Percentiles rank a stretch among this genome's conserved stretches.
Evolutionary conservation across 352 stramenopile species (phyloP).

Genomic region (Phytophthora hibernalis): DNA sequence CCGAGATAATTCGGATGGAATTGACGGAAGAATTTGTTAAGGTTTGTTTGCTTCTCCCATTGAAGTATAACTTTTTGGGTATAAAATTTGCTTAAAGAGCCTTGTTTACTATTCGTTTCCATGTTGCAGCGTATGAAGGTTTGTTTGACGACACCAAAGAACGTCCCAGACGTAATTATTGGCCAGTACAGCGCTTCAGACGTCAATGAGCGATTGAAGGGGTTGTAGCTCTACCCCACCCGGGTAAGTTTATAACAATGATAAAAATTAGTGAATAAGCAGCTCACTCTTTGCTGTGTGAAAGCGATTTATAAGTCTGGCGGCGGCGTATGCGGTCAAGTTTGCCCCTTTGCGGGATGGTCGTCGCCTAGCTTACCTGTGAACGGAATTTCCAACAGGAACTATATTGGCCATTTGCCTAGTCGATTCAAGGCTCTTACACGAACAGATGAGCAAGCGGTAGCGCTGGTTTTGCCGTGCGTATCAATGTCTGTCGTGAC

Average conservation of each 20-base stretch:
- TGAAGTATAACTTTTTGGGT: not conserved
- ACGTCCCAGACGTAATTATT: not conserved
- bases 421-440: not conserved
- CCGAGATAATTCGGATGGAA: not conserved
- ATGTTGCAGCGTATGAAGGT: not conserved
- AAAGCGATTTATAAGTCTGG: not conserved
- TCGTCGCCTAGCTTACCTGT: not conserved
- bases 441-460: slow-evolving; percentile 7
- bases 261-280: not conserved
- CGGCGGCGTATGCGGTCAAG: not conserved
- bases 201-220: not conserved
- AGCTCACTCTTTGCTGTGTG: no score
- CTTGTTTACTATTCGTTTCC: not conserved
- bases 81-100: no score
- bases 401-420: slow-evolving; percentile 11
- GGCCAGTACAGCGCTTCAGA: not conserved
- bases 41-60: not conserved
- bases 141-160: not conserved
- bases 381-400: slow-evolving; percentile 2
- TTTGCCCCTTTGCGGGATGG: not conserved
- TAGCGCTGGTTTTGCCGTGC: slow-evolving; percentile 6
- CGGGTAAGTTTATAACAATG: not conserved
- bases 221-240: not conserved
- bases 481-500: slow-evolving; percentile 18
- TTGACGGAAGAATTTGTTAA: slow-evolving; percentile 1